Conservation (phyloP, 2,329 filamentous ascomycete species). For the Beauveria medogensis region DNA sequence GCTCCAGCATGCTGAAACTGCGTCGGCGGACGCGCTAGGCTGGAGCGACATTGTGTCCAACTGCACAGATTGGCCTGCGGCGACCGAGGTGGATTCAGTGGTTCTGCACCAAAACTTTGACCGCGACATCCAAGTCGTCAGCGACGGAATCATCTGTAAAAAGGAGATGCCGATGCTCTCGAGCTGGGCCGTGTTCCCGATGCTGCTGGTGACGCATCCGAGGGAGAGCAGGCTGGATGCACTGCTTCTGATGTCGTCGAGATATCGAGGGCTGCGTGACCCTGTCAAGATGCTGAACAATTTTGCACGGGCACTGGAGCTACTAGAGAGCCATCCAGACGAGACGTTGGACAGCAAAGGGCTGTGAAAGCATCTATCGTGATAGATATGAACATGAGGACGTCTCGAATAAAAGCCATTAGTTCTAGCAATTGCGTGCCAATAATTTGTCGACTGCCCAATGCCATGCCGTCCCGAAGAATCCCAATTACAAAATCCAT, state of each 20-base stretch:
- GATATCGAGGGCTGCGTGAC: not conserved
- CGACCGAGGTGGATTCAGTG: not conserved
- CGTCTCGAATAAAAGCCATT: too few species aligned
- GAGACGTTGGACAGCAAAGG: not conserved
- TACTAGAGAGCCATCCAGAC: not conserved
- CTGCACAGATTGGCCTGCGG: slow-evolving; percentile 3
- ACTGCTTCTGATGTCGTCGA: slow-evolving; percentile 2
- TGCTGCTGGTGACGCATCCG: slow-evolving; percentile 1
- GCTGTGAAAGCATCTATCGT: not conserved
- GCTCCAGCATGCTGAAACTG: not conserved
- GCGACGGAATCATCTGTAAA: not conserved
- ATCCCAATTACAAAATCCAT: not conserved
- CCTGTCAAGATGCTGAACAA: not conserved
- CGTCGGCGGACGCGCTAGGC: not conserved
- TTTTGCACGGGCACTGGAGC: not conserved
- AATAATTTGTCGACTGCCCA: too few species aligned
- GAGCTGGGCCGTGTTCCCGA: not conserved
- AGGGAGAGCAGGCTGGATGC: not conserved
- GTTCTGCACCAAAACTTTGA: slow-evolving; percentile 7
- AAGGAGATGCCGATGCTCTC: not conserved
- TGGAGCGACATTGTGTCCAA: not conserved
- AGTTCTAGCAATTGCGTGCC: too few species aligned
- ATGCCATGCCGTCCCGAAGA: too few species aligned
- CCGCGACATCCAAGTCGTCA: not conserved
- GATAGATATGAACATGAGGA: too few species aligned